Conservation (phyloP, 129 eudicot species). For the Arctium minus region DNA sequence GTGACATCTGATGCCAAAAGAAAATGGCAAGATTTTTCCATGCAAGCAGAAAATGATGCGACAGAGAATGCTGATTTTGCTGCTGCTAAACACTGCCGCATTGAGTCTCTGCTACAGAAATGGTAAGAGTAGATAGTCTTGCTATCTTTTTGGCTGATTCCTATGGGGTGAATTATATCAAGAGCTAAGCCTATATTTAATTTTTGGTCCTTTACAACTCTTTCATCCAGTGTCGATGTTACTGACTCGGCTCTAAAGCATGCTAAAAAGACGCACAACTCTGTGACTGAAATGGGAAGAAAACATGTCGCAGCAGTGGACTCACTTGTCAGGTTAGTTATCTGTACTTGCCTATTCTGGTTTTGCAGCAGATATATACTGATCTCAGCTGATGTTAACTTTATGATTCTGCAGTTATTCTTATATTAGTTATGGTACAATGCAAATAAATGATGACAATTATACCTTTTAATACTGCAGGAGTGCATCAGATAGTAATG, state of each 20-base stretch:
- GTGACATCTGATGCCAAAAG: conserved; percentile 75
- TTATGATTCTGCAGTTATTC: not conserved
- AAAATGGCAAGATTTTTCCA: conserved; percentile 77
- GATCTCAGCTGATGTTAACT: not conserved
- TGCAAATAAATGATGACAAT: not conserved
- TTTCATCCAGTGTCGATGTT: conserved; percentile 45
- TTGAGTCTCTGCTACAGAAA: conserved; percentile 70
- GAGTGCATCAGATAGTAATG: conserved; percentile 38
- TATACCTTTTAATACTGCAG: conserved; percentile 20
- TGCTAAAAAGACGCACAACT: conserved; percentile 43
- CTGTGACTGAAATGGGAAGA: conserved; percentile 45
- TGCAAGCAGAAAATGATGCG: conserved; percentile 51
- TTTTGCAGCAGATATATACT: not conserved
- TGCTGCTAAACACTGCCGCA: conserved; percentile 92
- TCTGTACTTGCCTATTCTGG: not conserved
- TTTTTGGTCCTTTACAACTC: not conserved
- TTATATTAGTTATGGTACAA: not conserved
- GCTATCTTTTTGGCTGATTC: not conserved
- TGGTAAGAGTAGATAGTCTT: conserved; percentile 36
- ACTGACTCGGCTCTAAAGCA: conserved; percentile 53
- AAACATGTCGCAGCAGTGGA: conserved; percentile 41
- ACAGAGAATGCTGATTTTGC: conserved; percentile 72
- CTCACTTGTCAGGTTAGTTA: conserved; percentile 49
- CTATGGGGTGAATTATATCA: not conserved
- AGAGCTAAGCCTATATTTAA: not conserved